These are phyloP conservation scores for Trichoderma aggressivum DNA, from an alignment of 2,329 filamentous ascomycete genomes.

Conservation along the genomic window DNA sequence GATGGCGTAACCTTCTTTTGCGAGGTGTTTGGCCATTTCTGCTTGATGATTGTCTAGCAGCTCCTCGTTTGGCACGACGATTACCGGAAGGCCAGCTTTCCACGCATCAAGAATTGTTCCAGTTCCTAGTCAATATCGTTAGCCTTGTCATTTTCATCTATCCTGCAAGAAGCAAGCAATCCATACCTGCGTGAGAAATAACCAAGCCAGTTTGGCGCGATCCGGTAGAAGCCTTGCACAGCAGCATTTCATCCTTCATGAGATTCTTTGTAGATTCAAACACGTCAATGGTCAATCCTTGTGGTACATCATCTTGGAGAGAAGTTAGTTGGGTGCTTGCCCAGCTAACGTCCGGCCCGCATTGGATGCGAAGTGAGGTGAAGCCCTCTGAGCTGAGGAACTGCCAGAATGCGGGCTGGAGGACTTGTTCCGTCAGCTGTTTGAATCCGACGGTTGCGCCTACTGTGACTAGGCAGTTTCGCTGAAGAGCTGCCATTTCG, in stretches of 20 bases:
- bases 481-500: conserved; percentile 23
- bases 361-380: conserved; percentile 74
- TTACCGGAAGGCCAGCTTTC: conserved; percentile 68
- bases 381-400: conserved; percentile 59
- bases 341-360: conserved; percentile 62
- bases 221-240: conserved; percentile 47
- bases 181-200: conserved; percentile 80
- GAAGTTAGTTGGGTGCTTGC: conserved; percentile 26
- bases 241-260: conserved; percentile 48
- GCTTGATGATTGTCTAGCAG: conserved; percentile 89
- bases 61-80: conserved; percentile 81
- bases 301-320: conserved; percentile 26
- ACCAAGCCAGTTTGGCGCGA: conserved; percentile 63
- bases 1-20: conserved; percentile 72
- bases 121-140: conserved; percentile 57
- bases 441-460: conserved; percentile 87
- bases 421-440: conserved; percentile 62
- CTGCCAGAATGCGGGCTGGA: conserved; percentile 60
- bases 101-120: conserved; percentile 85
- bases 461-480: conserved; percentile 78
- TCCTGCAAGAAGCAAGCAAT: background rate
- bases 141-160: background rate
- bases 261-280: conserved; percentile 36
- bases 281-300: conserved; percentile 27
- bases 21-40: conserved; percentile 76